Base-by-base conservation (phyloP, 192 early-diverging fungal genomes). In the Haplosporangium gracile region DNA sequence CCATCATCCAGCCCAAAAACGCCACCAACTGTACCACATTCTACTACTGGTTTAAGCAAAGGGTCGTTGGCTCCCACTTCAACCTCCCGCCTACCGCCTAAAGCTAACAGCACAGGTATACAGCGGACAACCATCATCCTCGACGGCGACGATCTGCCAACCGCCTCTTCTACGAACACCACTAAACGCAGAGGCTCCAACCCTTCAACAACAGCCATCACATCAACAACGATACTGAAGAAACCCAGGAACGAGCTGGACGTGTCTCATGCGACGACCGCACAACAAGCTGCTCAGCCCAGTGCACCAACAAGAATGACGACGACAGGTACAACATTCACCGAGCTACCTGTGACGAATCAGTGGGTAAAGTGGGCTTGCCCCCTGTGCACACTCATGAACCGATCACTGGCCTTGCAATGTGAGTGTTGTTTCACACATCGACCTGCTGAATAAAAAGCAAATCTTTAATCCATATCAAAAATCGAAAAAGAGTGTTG, bases 301-400 rank as follows among this genome's bases (percentile, higher is more conserved):
- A 16, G 38, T 16, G 32, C 78, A 60, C 0, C 70, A 39, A 26
- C 40, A 18, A 36, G 36, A 36, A 36, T 2, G 2, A 2, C 36
- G 2, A 2, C 2, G 36, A 26, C 70, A 11, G 18, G 43, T 18
- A 49, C 43, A 22, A 16, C 74, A 63, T 43, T 8, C 11, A 8
- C 49, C 26, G 74, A 38, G 70, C 36, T 49, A 10, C 42, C 68
- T 29, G 24, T 15, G n/a, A 51, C 29, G 18, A 74, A 42, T 51
- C 32, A 65, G 18, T 85, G 81, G 74, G 49, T 22, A 32, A 43
- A 75, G 42, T 94, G 93, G 93, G 24, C 77, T 13, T 94, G 93
- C 77, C 83, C 91, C 0, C 29, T 55, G 13, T 94, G 93, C 78
- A 94, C 93, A n/a, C 81, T 93, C 36, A 3, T 90, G 43, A 94